Conservation (phyloP, 352 stramenopile species). For the Lagenidium sp. region DNA sequence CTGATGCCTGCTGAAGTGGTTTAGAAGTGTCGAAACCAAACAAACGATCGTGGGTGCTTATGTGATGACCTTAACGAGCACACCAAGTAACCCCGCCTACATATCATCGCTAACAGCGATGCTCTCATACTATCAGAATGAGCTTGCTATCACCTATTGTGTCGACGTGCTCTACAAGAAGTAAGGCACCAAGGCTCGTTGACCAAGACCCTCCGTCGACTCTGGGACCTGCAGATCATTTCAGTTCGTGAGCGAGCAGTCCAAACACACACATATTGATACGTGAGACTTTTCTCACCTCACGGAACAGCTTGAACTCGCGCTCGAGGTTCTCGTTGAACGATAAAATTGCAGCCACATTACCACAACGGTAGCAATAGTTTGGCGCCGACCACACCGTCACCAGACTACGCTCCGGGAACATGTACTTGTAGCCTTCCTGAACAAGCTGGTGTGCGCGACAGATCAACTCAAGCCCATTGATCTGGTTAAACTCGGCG, state of each 20-base stretch:
- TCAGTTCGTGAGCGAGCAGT: too few species aligned
- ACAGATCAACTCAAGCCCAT: conserved; percentile 84
- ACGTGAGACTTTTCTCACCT: conserved; percentile 47
- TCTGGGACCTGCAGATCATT: conserved; percentile 51
- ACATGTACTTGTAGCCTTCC: conserved; percentile 91
- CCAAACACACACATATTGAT: too few species aligned
- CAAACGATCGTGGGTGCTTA: too few species aligned
- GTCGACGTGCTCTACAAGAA: conserved; percentile 54
- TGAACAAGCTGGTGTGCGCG: conserved; percentile 86
- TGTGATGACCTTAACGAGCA: too few species aligned
- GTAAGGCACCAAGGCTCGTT: conserved; percentile 76
- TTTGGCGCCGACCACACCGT: conserved; percentile 80
- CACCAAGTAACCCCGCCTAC: too few species aligned
- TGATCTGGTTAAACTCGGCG: conserved; percentile 89
- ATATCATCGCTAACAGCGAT: too few species aligned
- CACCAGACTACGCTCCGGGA: conserved; percentile 74
- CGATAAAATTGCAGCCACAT: conserved; percentile 73
- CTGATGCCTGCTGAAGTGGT: too few species aligned
- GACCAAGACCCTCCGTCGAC: conserved; percentile 67
- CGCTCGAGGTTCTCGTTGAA: conserved; percentile 82
- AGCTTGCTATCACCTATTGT: conserved; percentile 14
- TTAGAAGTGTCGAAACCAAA: conserved; percentile 2
- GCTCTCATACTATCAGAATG: too few species aligned
- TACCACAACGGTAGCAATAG: conserved; percentile 84
- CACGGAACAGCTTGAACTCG: conserved; percentile 85